These are phyloP conservation scores for Plasmopara viticola DNA, from an alignment of 352 stramenopile genomes.

Conservation along the genomic window DNA sequence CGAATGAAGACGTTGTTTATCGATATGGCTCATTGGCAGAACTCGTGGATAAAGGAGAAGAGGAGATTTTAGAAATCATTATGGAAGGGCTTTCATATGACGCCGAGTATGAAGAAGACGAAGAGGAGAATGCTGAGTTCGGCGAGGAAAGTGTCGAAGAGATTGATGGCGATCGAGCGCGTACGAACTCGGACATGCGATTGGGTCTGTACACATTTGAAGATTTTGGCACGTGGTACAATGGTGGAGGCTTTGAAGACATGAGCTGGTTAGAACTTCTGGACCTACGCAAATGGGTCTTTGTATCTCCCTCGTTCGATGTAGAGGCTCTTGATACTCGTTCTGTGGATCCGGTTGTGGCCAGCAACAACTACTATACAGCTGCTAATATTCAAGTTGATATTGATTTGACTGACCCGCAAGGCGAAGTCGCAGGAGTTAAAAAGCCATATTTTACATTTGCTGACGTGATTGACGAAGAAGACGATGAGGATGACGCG, in stretches of 20 bases:
- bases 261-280: slow-evolving; percentile 85
- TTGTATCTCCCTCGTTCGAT: slow-evolving; percentile 63
- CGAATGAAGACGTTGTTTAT: slow-evolving; percentile 43
- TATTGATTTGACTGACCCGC: slow-evolving; percentile 41
- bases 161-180: slow-evolving; percentile 33
- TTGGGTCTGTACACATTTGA: slow-evolving; percentile 71
- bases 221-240: slow-evolving; percentile 84
- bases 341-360: slow-evolving; percentile 65
- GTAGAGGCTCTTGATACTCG: slow-evolving; percentile 58
- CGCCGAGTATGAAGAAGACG: slow-evolving; percentile 21
- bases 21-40: slow-evolving; percentile 61
- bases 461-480: slow-evolving; percentile 58
- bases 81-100: slow-evolving; percentile 42
- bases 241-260: slow-evolving; percentile 60
- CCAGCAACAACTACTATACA: slow-evolving; percentile 80
- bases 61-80: slow-evolving; percentile 74
- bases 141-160: slow-evolving; percentile 27
- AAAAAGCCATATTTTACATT: slow-evolving; percentile 52
- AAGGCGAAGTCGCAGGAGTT: slow-evolving; percentile 24
- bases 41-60: slow-evolving; percentile 67
- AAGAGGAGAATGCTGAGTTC: slow-evolving; percentile 8
- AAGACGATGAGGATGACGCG: slow-evolving; percentile 56
- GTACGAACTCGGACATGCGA: slow-evolving; percentile 43
- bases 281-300: slow-evolving; percentile 80
- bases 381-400: slow-evolving; percentile 81